Evolutionary conservation across 495 filamentous ascomycete genomes (phyloP).

Genomic region (Trichoderma reesei): DNA sequence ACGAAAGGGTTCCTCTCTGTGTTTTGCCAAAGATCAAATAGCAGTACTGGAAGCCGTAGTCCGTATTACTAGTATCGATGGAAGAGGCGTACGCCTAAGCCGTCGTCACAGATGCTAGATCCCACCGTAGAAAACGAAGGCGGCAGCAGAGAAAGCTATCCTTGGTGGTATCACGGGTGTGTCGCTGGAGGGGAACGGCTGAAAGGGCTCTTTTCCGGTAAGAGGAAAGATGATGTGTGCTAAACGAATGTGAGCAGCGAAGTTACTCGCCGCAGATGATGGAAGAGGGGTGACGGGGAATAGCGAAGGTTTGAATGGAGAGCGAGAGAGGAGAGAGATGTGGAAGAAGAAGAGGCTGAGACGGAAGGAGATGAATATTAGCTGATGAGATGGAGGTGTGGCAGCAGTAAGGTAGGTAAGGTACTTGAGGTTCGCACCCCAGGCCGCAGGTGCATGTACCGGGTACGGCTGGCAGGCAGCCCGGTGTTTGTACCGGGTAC

Average conservation of each 20-base stretch:
- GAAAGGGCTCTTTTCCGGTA: background rate
- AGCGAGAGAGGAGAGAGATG: background rate
- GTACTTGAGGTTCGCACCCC: no score
- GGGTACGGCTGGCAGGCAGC: background rate
- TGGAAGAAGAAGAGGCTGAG: background rate
- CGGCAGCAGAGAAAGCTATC: background rate
- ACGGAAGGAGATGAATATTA: conserved; percentile 1
- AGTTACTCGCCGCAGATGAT: background rate
- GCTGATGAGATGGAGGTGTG: conserved; percentile 1
- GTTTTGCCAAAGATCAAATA: no score
- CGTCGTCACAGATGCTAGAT: background rate
- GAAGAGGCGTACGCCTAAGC: background rate
- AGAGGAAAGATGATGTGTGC: background rate
- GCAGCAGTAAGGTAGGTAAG: background rate
- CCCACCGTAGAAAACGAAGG: background rate
- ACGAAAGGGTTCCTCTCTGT: background rate
- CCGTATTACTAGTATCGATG: background rate
- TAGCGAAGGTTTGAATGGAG: background rate
- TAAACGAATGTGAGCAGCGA: conserved; percentile 9
- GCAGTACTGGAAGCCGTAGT: background rate
- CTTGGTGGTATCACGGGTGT: background rate
- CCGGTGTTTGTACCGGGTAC: no score
- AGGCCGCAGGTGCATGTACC: background rate
- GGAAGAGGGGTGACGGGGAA: background rate
- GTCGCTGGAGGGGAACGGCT: background rate